Percentiles rank a stretch among this genome's conserved stretches.
Conservation (phyloP, 2,329 filamentous ascomycete species). For the Fusarium decemcellulare region DNA sequence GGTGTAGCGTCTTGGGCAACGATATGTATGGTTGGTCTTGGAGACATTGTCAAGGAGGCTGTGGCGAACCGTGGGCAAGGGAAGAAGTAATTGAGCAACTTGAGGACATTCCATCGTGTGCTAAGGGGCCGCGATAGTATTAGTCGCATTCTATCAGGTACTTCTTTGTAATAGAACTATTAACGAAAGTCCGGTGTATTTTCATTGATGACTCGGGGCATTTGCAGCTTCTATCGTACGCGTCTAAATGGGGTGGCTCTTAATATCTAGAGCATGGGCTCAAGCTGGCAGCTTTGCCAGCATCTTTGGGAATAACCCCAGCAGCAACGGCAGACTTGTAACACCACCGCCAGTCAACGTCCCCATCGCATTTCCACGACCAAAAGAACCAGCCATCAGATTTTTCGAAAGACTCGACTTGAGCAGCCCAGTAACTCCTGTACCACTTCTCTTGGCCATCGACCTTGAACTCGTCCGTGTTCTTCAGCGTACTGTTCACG, state of each 20-base stretch:
- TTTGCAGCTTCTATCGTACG: too few relatives aligned
- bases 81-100: too few relatives aligned
- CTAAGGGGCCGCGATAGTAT: too few relatives aligned
- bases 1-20: neutral
- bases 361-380: constrained; percentile 68
- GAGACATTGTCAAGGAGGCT: neutral
- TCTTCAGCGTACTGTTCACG: constrained; percentile 64
- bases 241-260: too few relatives aligned
- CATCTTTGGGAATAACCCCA: constrained; percentile 46
- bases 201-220: too few relatives aligned
- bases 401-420: constrained; percentile 68
- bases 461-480: constrained; percentile 59
- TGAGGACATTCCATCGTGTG: too few relatives aligned
- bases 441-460: constrained; percentile 65
- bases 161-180: too few relatives aligned
- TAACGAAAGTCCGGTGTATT: too few relatives aligned
- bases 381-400: constrained; percentile 71
- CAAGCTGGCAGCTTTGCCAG: constrained; percentile 24
- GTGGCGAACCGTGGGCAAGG: neutral
- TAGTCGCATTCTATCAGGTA: too few relatives aligned
- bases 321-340: constrained; percentile 53
- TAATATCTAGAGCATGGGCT: constrained; percentile 22
- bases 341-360: constrained; percentile 64
- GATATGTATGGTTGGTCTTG: neutral
- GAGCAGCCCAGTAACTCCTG: constrained; percentile 68